Evolutionary conservation across 345 rosid species (phyloP).

Genomic region (Brassica napus): Da-Ae NC_063440.1:27488501-27489000

Average conservation of each 20-base stretch:
- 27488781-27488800: constrained; percentile 21
- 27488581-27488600: constrained; percentile 16
- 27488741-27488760: constrained; percentile 26
- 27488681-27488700: background rate
- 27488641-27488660: background rate
- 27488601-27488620: background rate
- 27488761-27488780: constrained; percentile 11
- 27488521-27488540: constrained; percentile 5
- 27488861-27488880: constrained; percentile 31
- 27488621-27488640: constrained; percentile 12
- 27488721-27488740: background rate
- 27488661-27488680: background rate
- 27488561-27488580: constrained; percentile 28
- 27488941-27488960: constrained; percentile 11
- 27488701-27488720: background rate
- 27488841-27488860: constrained; percentile 31
- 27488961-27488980: constrained; percentile 27
- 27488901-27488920: constrained; percentile 28
- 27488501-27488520: constrained; percentile 27
- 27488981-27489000: constrained; percentile 30
- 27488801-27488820: constrained; percentile 3
- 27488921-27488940: constrained; percentile 32
- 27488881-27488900: constrained; percentile 32
- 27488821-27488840: constrained; percentile 26
- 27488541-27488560: constrained; percentile 25